A percentile compares a stretch with the other conserved stretches of the same genome.
Evolutionary conservation across 768 basidiomycete species (phyloP).

Genomic region (Mycena chlorophos): DNA sequence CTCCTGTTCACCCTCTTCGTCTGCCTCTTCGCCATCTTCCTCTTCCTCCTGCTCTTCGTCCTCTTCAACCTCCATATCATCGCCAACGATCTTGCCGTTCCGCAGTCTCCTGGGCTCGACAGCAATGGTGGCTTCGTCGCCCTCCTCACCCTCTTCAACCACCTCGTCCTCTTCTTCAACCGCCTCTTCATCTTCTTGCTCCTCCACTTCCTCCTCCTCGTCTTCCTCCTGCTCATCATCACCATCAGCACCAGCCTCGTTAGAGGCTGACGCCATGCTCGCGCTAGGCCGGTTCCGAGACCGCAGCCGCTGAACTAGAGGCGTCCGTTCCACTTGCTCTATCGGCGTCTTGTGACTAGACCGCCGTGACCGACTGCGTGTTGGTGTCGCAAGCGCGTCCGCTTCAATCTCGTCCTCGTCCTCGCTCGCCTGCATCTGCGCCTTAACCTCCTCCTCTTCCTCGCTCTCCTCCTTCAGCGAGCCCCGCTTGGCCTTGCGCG

Average conservation of each 20-base stretch:
- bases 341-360: conserved; percentile 14
- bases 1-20: conserved; percentile 35
- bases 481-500: conserved; percentile 51
- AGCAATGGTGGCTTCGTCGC: conserved; percentile 40
- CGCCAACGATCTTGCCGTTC: conserved; percentile 70
- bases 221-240: conserved; percentile 45
- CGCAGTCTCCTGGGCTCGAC: conserved; percentile 55
- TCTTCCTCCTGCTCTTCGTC: conserved; percentile 38
- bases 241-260: conserved; percentile 68
- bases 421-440: conserved; percentile 37
- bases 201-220: conserved; percentile 28
- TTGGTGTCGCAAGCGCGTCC: conserved; percentile 27
- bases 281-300: conserved; percentile 43
- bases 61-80: conserved; percentile 41
- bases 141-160: conserved; percentile 42
- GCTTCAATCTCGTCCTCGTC: conserved; percentile 36
- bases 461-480: conserved; percentile 29
- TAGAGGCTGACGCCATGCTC: conserved; percentile 51
- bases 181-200: conserved; percentile 53
- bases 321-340: conserved; percentile 52
- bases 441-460: conserved; percentile 27
- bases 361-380: conserved; percentile 4
- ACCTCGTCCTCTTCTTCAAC: conserved; percentile 41
- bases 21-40: conserved; percentile 41
- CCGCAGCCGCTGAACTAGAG: conserved; percentile 60